A percentile compares a stretch with the other conserved stretches of the same genome.
phyloP scores from a whole-genome alignment of 2,329 filamentous ascomycete genomes.

The Emmonsiellopsis sp. region DNA sequence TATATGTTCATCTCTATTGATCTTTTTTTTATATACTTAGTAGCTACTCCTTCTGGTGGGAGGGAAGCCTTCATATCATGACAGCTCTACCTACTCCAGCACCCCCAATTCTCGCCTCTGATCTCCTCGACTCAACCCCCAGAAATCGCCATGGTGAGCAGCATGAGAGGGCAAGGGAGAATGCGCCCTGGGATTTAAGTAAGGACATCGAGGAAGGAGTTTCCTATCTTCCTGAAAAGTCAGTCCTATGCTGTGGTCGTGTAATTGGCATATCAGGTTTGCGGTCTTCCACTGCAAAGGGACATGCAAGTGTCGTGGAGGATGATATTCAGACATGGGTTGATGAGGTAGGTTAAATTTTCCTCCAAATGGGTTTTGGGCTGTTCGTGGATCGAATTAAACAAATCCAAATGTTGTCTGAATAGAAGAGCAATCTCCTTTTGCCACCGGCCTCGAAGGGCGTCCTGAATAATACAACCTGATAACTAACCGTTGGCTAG shows the following conservation, averaged over 20 bases:
- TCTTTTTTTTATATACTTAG: neutral
- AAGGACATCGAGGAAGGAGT: constrained; percentile 5
- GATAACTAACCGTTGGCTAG: neutral
- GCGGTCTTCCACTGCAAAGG: neutral
- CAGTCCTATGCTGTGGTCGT: constrained; percentile 7
- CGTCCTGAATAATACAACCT: neutral
- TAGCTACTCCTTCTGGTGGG: neutral
- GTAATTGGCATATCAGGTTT: constrained; percentile 10
- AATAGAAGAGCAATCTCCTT: neutral
- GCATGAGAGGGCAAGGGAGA: neutral
- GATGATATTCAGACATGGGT: constrained; percentile 2
- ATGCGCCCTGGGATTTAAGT: constrained; percentile 1
- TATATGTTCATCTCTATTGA: too few relatives aligned
- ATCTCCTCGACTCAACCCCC: constrained; percentile 4
- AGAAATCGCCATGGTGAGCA: neutral
- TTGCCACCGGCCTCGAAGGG: neutral
- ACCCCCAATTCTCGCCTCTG: constrained; percentile 9
- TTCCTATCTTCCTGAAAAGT: neutral
- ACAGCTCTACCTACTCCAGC: neutral
- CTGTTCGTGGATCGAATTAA: neutral
- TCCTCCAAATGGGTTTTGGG: neutral
- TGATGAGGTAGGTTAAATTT: neutral
- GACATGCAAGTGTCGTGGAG: neutral
- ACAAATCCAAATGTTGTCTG: too few relatives aligned
- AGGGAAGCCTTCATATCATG: neutral